phyloP scores from a whole-genome alignment of 495 filamentous ascomycete species.

The Penicillium parvum region DNA sequence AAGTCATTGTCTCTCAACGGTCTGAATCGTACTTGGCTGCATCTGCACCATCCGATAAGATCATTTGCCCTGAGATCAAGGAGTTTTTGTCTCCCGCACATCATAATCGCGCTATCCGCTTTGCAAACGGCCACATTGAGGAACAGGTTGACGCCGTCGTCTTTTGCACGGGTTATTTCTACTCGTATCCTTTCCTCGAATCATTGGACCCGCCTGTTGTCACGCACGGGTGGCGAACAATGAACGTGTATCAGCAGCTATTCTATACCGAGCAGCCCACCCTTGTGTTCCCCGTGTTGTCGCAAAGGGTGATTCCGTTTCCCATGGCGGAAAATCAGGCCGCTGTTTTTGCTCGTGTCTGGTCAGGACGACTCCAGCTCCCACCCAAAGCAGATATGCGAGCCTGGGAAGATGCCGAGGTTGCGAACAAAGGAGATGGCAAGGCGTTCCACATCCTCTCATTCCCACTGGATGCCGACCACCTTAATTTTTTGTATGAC shows the following conservation, averaged over 20 bases:
- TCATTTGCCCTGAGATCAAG: slow-evolving; percentile 55
- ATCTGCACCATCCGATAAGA: slow-evolving; percentile 32
- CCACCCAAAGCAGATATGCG: slow-evolving; percentile 61
- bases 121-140: slow-evolving; percentile 48
- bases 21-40: slow-evolving; percentile 37
- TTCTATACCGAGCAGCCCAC: slow-evolving; percentile 74
- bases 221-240: slow-evolving; percentile 61
- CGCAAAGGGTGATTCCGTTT: slow-evolving; percentile 80
- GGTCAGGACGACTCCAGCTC: slow-evolving; percentile 60
- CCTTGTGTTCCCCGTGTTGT: slow-evolving; percentile 69
- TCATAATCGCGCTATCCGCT: slow-evolving; percentile 44
- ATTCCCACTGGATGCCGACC: slow-evolving; percentile 71
- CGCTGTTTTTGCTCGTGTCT: slow-evolving; percentile 70
- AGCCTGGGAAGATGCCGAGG: slow-evolving; percentile 52
- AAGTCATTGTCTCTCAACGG: slow-evolving; percentile 50
- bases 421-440: slow-evolving; percentile 42
- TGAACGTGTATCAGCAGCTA: slow-evolving; percentile 70
- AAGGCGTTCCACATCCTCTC: slow-evolving; percentile 60
- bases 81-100: slow-evolving; percentile 46
- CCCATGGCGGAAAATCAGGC: slow-evolving; percentile 74
- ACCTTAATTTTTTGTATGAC: slow-evolving; percentile 66
- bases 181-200: slow-evolving; percentile 55
- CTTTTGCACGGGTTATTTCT: slow-evolving; percentile 57
- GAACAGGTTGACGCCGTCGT: slow-evolving; percentile 51
- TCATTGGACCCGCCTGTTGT: slow-evolving; percentile 55